Evolutionary conservation across 177 flowering plant species (phyloP).

Genomic region (Telopea speciosissima): DNA sequence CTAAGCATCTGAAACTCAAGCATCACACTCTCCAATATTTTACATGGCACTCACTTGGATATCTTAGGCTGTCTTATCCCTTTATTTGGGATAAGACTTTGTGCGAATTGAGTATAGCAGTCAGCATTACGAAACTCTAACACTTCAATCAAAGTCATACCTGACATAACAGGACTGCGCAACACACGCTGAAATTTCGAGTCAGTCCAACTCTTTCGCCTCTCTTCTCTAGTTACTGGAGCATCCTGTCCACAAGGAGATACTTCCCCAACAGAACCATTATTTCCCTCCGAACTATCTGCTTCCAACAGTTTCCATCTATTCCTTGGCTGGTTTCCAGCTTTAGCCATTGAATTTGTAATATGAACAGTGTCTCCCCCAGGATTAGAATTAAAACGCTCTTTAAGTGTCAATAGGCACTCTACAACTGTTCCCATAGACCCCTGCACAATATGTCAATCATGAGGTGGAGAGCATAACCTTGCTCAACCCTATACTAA

Average conservation of each 20-base stretch:
- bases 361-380: slow-evolving; percentile 18
- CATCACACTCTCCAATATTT: too few species aligned
- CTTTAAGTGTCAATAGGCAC: slow-evolving; percentile 46
- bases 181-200: slow-evolving; percentile 39
- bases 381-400: slow-evolving; percentile 20
- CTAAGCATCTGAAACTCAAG: too few species aligned
- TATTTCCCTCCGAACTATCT: slow-evolving; percentile 18
- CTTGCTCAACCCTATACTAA: neutral
- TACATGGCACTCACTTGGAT: too few species aligned
- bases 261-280: slow-evolving; percentile 18
- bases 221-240: slow-evolving; percentile 35
- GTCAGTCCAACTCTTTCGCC: slow-evolving; percentile 30
- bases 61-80: too few species aligned
- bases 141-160: slow-evolving; percentile 18
- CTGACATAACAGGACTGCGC: slow-evolving; percentile 44
- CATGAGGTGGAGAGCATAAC: neutral
- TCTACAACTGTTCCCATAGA: slow-evolving; percentile 54
- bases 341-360: slow-evolving; percentile 9
- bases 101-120: too few species aligned
- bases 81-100: too few species aligned
- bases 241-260: slow-evolving; percentile 16
- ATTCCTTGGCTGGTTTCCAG: slow-evolving; percentile 29
- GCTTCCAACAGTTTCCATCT: slow-evolving; percentile 32
- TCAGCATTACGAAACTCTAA: neutral
- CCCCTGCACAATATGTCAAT: slow-evolving; percentile 41